Conservation (phyloP, 1,139 yeast species). For the Candida albicans region DNA sequence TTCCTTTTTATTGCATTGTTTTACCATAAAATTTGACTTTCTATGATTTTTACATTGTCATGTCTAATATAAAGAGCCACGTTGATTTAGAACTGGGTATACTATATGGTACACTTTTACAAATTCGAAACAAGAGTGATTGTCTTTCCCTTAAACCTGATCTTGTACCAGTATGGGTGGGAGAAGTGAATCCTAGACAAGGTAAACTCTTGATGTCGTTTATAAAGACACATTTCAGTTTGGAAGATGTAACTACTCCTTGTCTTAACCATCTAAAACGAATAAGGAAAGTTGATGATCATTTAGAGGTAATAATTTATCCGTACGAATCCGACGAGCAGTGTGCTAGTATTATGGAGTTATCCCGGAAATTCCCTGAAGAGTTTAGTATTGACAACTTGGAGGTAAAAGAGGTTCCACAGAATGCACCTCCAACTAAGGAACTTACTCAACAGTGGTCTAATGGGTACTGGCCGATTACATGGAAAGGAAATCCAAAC, state of each 20-base stretch:
- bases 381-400: slow-evolving; percentile 14
- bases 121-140: slow-evolving; percentile 35
- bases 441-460: slow-evolving; percentile 69
- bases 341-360: slow-evolving; percentile 16
- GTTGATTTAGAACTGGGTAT: slow-evolving; percentile 51
- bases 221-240: slow-evolving; percentile 28
- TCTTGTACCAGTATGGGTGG: slow-evolving; percentile 58
- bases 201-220: slow-evolving; percentile 30
- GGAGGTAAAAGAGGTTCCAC: slow-evolving; percentile 30
- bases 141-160: slow-evolving; percentile 22
- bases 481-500: slow-evolving; percentile 92
- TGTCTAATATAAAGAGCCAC: slow-evolving; percentile 11
- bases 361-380: slow-evolving; percentile 17
- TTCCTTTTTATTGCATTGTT: too few species aligned
- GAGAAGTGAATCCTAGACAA: slow-evolving; percentile 31
- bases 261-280: slow-evolving; percentile 34
- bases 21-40: too few species aligned
- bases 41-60: neutral
- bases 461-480: slow-evolving; percentile 71
- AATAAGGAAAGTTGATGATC: slow-evolving; percentile 23
- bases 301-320: slow-evolving; percentile 30
- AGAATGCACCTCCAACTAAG: slow-evolving; percentile 50
- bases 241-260: slow-evolving; percentile 22
- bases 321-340: slow-evolving; percentile 19
- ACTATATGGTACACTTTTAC: slow-evolving; percentile 49